These are phyloP conservation scores for Cubamyces lactineus DNA, from an alignment of 768 basidiomycete genomes.

Conservation along the genomic window DNA sequence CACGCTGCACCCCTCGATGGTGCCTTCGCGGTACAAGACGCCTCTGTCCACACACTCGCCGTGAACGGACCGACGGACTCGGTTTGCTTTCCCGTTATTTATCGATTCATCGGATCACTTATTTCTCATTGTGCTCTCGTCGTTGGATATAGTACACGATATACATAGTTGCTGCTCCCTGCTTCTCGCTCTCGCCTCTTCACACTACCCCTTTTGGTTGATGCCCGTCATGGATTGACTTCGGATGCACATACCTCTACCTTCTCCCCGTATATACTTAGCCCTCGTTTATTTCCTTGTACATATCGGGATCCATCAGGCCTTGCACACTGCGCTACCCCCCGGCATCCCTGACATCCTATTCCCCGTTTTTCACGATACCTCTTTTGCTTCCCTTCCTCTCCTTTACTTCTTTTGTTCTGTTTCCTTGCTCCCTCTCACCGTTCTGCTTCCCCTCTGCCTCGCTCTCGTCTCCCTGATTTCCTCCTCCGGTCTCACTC, in stretches of 20 bases:
- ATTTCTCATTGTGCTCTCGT: constrained; percentile 25
- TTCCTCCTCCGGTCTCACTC: constrained; percentile 11
- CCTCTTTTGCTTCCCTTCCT: constrained; percentile 30
- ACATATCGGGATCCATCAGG: constrained; percentile 25
- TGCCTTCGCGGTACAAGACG: constrained; percentile 35
- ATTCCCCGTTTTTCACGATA: constrained; percentile 27
- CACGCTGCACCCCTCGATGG: constrained; percentile 15
- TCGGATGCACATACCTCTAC: constrained; percentile 31
- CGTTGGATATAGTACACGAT: constrained; percentile 32
- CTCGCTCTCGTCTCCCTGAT: constrained; percentile 36
- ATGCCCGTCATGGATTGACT: constrained; percentile 24
- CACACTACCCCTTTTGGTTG: constrained; percentile 26
- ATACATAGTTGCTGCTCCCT: constrained; percentile 33
- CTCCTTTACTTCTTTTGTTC: constrained; percentile 24
- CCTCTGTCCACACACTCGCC: constrained; percentile 33
- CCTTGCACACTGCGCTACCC: constrained; percentile 26
- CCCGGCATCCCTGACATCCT: constrained; percentile 21
- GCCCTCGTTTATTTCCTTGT: constrained; percentile 32
- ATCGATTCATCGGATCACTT: constrained; percentile 28
- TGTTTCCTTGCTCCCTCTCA: constrained; percentile 9
- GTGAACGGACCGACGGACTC: constrained; percentile 23
- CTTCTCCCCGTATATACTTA: constrained; percentile 35
- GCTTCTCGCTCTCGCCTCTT: constrained; percentile 33
- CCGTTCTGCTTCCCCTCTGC: constrained; percentile 20
- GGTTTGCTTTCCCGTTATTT: constrained; percentile 27